Conservation (phyloP, 805 yeast species). For the Zygosaccharomyces kombuchaensis region DNA sequence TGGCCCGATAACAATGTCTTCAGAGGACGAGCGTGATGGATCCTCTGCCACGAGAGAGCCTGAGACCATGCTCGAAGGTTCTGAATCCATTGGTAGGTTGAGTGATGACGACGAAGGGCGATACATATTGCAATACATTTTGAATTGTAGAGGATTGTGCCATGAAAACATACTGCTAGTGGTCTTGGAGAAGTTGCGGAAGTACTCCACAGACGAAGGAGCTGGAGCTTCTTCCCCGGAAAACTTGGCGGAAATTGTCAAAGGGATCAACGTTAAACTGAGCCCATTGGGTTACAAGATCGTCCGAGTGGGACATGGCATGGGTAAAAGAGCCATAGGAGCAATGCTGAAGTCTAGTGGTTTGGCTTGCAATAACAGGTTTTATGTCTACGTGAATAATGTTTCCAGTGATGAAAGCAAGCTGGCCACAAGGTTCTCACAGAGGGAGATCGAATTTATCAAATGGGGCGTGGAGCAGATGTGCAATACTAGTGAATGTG, state of each 20-base stretch:
- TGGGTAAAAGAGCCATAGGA: slow-evolving; percentile 21
- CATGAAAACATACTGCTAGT: slow-evolving; percentile 23
- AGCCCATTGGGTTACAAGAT: slow-evolving; percentile 23
- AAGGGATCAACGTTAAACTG: slow-evolving; percentile 23
- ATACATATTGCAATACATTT: slow-evolving; percentile 24
- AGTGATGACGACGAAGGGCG: slow-evolving; percentile 11
- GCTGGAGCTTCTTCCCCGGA: slow-evolving; percentile 6
- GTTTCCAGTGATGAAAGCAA: slow-evolving; percentile 25
- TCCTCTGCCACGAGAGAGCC: not conserved
- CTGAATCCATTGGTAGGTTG: not conserved
- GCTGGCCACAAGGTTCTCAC: slow-evolving; percentile 28
- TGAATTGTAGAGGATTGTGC: slow-evolving; percentile 25
- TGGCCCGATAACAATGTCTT: not conserved
- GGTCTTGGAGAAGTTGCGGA: slow-evolving; percentile 17
- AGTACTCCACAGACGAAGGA: slow-evolving; percentile 5
- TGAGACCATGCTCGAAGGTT: not conserved
- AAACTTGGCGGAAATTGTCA: slow-evolving; percentile 15
- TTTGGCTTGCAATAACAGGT: slow-evolving; percentile 18
- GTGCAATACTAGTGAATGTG: slow-evolving; percentile 3
- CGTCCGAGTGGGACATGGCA: slow-evolving; percentile 19
- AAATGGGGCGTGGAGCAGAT: slow-evolving; percentile 27
- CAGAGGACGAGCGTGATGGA: not conserved
- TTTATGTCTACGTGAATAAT: slow-evolving; percentile 27
- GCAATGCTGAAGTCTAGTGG: slow-evolving; percentile 5
- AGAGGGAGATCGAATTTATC: slow-evolving; percentile 28